phyloP scores from a whole-genome alignment of 2,329 filamentous ascomycete species.

The Aspergillus thermomutatus region DNA sequence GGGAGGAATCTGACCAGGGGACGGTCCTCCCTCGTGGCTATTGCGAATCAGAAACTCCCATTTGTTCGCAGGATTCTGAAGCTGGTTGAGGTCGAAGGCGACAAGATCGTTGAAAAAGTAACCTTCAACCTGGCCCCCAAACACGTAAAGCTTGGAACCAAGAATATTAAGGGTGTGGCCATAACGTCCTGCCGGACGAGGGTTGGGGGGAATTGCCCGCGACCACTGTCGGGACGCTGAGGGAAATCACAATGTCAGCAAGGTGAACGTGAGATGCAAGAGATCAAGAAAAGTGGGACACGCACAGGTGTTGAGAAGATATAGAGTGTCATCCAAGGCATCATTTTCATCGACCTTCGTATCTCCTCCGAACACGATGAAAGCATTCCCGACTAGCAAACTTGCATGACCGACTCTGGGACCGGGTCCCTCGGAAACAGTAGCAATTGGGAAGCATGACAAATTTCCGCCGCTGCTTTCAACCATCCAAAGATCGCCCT shows the following conservation, averaged over 20 bases:
- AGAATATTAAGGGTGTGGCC: constrained; percentile 95
- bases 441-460: constrained; percentile 86
- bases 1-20: constrained; percentile 69
- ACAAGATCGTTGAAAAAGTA: constrained; percentile 97
- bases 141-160: constrained; percentile 95
- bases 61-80: constrained; percentile 84
- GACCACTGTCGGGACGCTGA: constrained; percentile 97
- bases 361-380: constrained; percentile 97
- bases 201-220: constrained; percentile 80
- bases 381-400: constrained; percentile 93
- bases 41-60: constrained; percentile 92
- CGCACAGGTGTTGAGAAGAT: constrained; percentile 96
- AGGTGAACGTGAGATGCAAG: constrained; percentile 3
- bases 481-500: constrained; percentile 96
- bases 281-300: constrained; percentile 20
- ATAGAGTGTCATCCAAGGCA: constrained; percentile 88
- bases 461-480: constrained; percentile 79
- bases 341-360: constrained; percentile 95
- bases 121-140: constrained; percentile 95
- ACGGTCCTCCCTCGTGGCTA: constrained; percentile 55
- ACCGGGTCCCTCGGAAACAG: constrained; percentile 88
- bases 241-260: background rate
- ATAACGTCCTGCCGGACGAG: constrained; percentile 84
- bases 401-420: constrained; percentile 93
- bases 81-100: constrained; percentile 90